These are phyloP conservation scores for Pestalotiopsis sp. DNA, from an alignment of 2,329 filamentous ascomycete genomes.

Conservation along the genomic window DNA sequence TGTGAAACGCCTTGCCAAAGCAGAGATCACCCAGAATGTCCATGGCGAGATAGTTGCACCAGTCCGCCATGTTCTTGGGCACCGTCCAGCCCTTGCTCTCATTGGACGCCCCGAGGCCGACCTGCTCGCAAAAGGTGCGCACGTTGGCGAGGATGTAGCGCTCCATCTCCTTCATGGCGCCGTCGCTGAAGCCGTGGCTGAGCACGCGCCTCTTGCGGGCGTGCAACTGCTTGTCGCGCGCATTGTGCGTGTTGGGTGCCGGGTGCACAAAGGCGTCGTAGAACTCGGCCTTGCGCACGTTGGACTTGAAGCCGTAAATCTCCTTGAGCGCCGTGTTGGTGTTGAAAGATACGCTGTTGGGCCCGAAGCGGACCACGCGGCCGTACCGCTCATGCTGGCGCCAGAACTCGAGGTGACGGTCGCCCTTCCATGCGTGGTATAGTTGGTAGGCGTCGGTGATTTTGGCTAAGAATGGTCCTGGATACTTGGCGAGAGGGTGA, in stretches of 20 bases:
- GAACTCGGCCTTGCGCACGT: slow-evolving; percentile 70
- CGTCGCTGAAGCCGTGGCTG: slow-evolving; percentile 71
- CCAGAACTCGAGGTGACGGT: slow-evolving; percentile 74
- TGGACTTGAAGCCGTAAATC: slow-evolving; percentile 66
- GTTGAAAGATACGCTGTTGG: slow-evolving; percentile 79
- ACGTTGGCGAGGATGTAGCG: slow-evolving; percentile 67
- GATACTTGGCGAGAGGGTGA: slow-evolving; percentile 67
- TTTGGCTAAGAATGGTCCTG: slow-evolving; percentile 65
- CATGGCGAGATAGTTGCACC: slow-evolving; percentile 65
- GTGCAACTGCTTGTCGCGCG: slow-evolving; percentile 68
- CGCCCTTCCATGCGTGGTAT: slow-evolving; percentile 75
- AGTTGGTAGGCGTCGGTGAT: slow-evolving; percentile 67
- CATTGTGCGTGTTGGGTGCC: slow-evolving; percentile 73
- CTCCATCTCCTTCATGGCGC: slow-evolving; percentile 69
- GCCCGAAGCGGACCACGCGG: slow-evolving; percentile 74
- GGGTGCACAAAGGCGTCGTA: slow-evolving; percentile 75
- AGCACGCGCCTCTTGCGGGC: slow-evolving; percentile 72
- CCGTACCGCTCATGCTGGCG: slow-evolving; percentile 73
- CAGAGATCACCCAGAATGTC: slow-evolving; percentile 64
- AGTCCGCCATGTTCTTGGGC: slow-evolving; percentile 64
- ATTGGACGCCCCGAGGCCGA: slow-evolving; percentile 44
- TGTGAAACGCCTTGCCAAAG: slow-evolving; percentile 65
- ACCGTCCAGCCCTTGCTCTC: slow-evolving; percentile 59
- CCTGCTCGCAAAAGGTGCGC: slow-evolving; percentile 64
- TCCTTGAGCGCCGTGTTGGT: slow-evolving; percentile 67